Evolutionary conservation across 1,284 basidiomycete species (phyloP), one percentile per base, ranked within the genome.

Genomic region (Somion occarium): DNA sequence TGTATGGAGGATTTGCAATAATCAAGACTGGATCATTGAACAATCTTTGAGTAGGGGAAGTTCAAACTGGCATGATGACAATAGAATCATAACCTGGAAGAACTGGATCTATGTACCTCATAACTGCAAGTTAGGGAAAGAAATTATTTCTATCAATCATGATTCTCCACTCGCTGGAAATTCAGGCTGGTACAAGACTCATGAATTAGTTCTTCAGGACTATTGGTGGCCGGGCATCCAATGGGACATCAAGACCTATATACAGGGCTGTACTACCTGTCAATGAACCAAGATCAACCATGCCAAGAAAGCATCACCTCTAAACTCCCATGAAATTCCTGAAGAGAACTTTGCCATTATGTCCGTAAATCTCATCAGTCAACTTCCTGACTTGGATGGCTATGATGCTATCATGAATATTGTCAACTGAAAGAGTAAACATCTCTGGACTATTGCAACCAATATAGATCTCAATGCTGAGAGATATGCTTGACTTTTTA

Each of bases 151-250:
- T 9, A n/a, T 37, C 13, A 27, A 46, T 23, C 46, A 52, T 26
- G 44, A 52, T 25, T 3, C 44, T 5, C 12, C 19, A 7, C 20
- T 30, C 13, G 39, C 51, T 5, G 51, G 47, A 44, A 38, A 51
- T 43, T 46, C 53, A 11, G 53, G 48, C 27, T 7, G 43, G 24
- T 52, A 43, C 34, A 55, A 55, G 23, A 55, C 53, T 2, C 49
- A 44, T 9, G 64, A 73, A 51, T 51, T 73, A 0, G 56, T 76
- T 1, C 49, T 55, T 1, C 24, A 60, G 1, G 61, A 70, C 46
- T 79, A 71, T 52, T 75, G 66, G 66, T 80, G 78, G 78, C 74
- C 71, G 1, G 18, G 53, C 0, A 60, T 80, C 18, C 45, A 51
- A 0, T 50, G 49, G 0, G 62, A 68, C 38, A 54, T 71, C 0